A percentile compares a stretch with the other conserved stretches of the same genome.
Evolutionary conservation across 768 basidiomycete genomes (phyloP).

Genomic region (Scleroderma citrinum): DNA sequence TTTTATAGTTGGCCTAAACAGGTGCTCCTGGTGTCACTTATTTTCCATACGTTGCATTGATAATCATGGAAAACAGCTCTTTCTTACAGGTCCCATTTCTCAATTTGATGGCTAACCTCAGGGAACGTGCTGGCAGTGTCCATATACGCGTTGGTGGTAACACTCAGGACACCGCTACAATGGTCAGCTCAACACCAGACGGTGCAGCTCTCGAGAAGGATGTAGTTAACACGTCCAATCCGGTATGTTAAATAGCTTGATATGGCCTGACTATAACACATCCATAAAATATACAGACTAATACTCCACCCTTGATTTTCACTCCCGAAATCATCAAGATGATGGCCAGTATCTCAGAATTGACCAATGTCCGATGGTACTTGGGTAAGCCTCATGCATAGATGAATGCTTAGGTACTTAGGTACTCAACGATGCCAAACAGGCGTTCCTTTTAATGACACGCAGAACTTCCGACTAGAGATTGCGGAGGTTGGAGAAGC

Average conservation of each 20-base stretch:
- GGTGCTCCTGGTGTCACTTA: slow-evolving; percentile 3
- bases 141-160: slow-evolving; percentile 75
- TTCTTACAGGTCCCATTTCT: slow-evolving; percentile 59
- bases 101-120: slow-evolving; percentile 74
- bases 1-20: slow-evolving; percentile 13
- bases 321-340: slow-evolving; percentile 63
- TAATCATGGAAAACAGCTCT: slow-evolving; percentile 33
- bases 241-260: slow-evolving; percentile 27
- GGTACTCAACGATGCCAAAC: slow-evolving; percentile 12
- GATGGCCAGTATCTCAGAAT: slow-evolving; percentile 50
- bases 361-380: slow-evolving; percentile 64
- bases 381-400: slow-evolving; percentile 31
- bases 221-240: slow-evolving; percentile 27
- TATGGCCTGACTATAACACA: background rate
- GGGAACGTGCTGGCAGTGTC: slow-evolving; percentile 54
- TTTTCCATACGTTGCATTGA: background rate
- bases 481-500: slow-evolving; percentile 54
- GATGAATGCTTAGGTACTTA: background rate
- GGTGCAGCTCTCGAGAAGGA: slow-evolving; percentile 48
- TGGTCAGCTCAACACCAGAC: slow-evolving; percentile 45
- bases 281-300: slow-evolving; percentile 36
- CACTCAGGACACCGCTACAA: slow-evolving; percentile 60
- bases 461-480: slow-evolving; percentile 42
- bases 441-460: slow-evolving; percentile 65
- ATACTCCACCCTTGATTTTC: slow-evolving; percentile 62